Evolutionary conservation across 495 filamentous ascomycete species (phyloP), one percentile per base, ranked within the genome.

Genomic region (Bacidia rubella): DNA sequence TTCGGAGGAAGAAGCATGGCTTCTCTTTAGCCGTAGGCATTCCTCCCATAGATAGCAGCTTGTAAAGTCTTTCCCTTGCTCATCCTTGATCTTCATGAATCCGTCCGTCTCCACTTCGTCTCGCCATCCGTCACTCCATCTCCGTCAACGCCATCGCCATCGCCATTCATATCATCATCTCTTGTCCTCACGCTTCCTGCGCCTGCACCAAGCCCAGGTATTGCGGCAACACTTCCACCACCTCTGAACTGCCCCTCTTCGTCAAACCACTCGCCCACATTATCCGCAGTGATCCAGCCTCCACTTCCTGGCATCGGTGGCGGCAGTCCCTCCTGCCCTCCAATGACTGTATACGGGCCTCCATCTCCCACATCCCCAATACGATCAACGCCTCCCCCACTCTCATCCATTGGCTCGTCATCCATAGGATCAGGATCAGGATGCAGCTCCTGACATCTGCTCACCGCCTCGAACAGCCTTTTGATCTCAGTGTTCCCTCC

Each of bases 281-380:
- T 98, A 50, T 96, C 92, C 12, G 88, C 84, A 17, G 92, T 98
- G 57, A 98, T 96, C 92, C 92, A 98, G 2, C 89, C 89, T 0
- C 79, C 80, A 61, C 87, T 90, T 11, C 90, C 88, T 1, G 85
- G 86, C 64, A 92, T 75, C 2, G 85, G 80, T 11, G 85, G 82
- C 39, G 85, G 85, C 27, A 90, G 58, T 35, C 75, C 78, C 3
- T 79, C 77, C 55, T 72, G 68, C 29, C 26, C 45, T 2, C 55
- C 22, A 22, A 44, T 7, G 7, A 44, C 41, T 35, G 29, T 35
- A 35, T 35, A 35, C 29, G 29, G 29, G 7, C 39, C 23, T 21
- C 27, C 57, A 5, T 20, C n/a, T 5, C 22, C 32, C 11, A 43
- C 51, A n/a, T 62, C 65, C 47, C 1, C 9, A 17, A 7, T 50